phyloP scores from a whole-genome alignment of 306 rosid genomes.

The Fragaria vesca region DNA sequence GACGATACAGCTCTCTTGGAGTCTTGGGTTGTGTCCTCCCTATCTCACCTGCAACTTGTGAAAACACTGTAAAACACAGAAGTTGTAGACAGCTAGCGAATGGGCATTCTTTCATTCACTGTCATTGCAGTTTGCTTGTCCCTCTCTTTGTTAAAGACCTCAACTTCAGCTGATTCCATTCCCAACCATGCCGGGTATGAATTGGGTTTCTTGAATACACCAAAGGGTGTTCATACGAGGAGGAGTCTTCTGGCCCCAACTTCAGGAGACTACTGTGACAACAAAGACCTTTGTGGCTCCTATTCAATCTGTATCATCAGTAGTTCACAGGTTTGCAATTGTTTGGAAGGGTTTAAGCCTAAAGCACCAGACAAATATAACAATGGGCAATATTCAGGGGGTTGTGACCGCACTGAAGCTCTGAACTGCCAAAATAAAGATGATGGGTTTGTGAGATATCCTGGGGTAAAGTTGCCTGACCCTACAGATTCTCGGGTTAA shows the following conservation, averaged over 20 bases:
- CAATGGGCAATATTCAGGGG: slow-evolving; percentile 34
- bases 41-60: not conserved
- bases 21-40: not conserved
- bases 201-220: slow-evolving; percentile 47
- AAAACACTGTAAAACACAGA: not conserved
- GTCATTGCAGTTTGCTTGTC: slow-evolving; percentile 1
- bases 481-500: slow-evolving; percentile 34
- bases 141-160: slow-evolving; percentile 4
- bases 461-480: slow-evolving; percentile 42
- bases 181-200: slow-evolving; percentile 25
- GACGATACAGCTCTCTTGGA: not conserved
- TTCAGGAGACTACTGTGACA: slow-evolving; percentile 26
- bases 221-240: slow-evolving; percentile 31
- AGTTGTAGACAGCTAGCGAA: not conserved
- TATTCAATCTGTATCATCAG: slow-evolving; percentile 19
- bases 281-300: slow-evolving; percentile 28
- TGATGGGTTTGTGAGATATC: slow-evolving; percentile 24
- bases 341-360: slow-evolving; percentile 37
- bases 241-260: slow-evolving; percentile 34
- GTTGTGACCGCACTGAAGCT: slow-evolving; percentile 37
- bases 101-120: slow-evolving; percentile 8
- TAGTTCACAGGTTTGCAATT: slow-evolving; percentile 21
- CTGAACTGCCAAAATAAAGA: slow-evolving; percentile 32
- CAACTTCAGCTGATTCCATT: slow-evolving; percentile 20
- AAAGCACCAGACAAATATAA: slow-evolving; percentile 34